phyloP scores from a whole-genome alignment of 441 rosid species.

The Pelargonium cotyledonis region DNA sequence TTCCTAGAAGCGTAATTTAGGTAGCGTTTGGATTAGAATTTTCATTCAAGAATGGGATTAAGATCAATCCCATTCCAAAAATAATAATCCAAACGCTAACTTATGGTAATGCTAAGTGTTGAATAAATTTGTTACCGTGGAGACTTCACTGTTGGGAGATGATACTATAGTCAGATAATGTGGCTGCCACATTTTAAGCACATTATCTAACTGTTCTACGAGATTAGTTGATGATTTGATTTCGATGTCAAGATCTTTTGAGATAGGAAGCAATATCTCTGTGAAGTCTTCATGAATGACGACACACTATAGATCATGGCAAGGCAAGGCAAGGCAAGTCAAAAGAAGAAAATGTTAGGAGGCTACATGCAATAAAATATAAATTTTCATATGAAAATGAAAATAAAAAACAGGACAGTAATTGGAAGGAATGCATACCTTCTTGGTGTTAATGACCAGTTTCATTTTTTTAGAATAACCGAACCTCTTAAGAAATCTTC shows the following conservation, averaged over 20 bases:
- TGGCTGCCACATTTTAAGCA: constrained; percentile 25
- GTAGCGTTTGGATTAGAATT: too few relatives aligned
- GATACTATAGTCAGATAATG: constrained; percentile 20
- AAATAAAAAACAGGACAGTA: background rate
- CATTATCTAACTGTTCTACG: constrained; percentile 25
- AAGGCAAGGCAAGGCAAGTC: background rate
- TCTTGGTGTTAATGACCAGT: constrained; percentile 17
- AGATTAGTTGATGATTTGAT: constrained; percentile 21
- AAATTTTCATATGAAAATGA: background rate
- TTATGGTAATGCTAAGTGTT: background rate
- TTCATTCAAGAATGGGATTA: too few relatives aligned
- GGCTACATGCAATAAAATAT: constrained; percentile 1
- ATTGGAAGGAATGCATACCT: constrained; percentile 13
- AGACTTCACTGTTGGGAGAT: constrained; percentile 20
- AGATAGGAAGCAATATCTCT: constrained; percentile 19
- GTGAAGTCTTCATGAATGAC: constrained; percentile 27
- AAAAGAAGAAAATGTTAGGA: background rate
- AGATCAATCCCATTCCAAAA: too few relatives aligned
- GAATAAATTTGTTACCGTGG: constrained; percentile 19
- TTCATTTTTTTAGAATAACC: constrained; percentile 26
- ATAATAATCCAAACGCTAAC: background rate
- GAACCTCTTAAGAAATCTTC: constrained; percentile 23
- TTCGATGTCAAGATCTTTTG: constrained; percentile 23
- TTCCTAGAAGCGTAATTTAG: too few relatives aligned
- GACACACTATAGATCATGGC: constrained; percentile 20